Evolutionary conservation across 169 alveolate genomes (phyloP).

Genomic region (Plasmodium billcollinsi): DNA sequence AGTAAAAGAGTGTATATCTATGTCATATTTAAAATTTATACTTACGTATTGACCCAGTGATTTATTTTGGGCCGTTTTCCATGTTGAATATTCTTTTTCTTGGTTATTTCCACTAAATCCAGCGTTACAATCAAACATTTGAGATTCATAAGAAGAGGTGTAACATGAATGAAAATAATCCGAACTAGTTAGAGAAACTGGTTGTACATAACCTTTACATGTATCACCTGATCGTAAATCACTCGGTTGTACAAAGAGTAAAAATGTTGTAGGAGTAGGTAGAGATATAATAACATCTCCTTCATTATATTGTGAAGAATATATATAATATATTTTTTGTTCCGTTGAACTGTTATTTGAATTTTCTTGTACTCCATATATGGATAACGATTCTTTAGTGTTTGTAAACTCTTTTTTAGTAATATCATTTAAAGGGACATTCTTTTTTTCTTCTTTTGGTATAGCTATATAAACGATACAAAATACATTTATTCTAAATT

Average conservation of each 20-base stretch:
- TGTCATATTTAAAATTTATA: conserved; percentile 81
- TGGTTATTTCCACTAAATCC: conserved; percentile 83
- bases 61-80: conserved; percentile 80
- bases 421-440: conserved; percentile 70
- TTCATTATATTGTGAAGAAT: conserved; percentile 49
- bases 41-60: conserved; percentile 83
- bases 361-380: conserved; percentile 62
- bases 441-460: conserved; percentile 78
- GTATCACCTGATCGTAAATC: conserved; percentile 75
- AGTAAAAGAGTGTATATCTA: conserved; percentile 82
- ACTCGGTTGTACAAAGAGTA: conserved; percentile 78
- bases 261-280: conserved; percentile 77
- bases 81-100: conserved; percentile 83
- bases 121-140: conserved; percentile 82
- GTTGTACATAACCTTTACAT: conserved; percentile 76
- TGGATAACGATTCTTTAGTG: conserved; percentile 63
- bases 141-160: conserved; percentile 81
- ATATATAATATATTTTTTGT: conserved; percentile 62
- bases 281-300: conserved; percentile 61
- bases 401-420: conserved; percentile 17
- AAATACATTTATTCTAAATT: conserved; percentile 77
- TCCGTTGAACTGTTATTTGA: conserved; percentile 59
- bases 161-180: conserved; percentile 67
- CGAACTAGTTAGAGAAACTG: conserved; percentile 72
- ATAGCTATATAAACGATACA: conserved; percentile 82